Conservation (phyloP, 2,329 filamentous ascomycete species). For the Pseudocercospora musae region DNA sequence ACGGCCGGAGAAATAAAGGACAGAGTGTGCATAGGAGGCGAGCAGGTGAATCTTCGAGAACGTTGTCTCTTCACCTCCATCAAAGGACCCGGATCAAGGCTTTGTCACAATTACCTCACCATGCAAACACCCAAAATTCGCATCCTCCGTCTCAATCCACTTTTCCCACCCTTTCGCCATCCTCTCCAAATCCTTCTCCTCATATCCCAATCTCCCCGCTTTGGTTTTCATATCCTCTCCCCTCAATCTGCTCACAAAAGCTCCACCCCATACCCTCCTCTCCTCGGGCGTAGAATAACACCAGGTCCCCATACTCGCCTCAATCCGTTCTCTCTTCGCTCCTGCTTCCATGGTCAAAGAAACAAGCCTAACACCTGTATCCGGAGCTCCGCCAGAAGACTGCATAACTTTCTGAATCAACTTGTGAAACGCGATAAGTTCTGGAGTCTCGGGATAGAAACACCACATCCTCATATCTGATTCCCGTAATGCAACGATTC, state of each 20-base stretch:
- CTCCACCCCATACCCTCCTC: constrained; percentile 40
- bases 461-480: constrained; percentile 37
- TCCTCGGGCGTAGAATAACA: constrained; percentile 40
- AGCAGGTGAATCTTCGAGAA: too few species aligned
- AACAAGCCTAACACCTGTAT: constrained; percentile 31
- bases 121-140: constrained; percentile 42
- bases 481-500: constrained; percentile 52
- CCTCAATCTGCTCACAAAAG: constrained; percentile 23
- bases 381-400: constrained; percentile 25
- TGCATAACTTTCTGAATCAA: constrained; percentile 36
- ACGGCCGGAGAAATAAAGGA: too few species aligned
- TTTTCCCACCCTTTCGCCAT: constrained; percentile 41
- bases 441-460: constrained; percentile 36
- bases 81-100: constrained; percentile 4
- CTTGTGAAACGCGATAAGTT: constrained; percentile 37
- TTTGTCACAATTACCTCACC: constrained; percentile 39
- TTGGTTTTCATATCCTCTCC: constrained; percentile 33
- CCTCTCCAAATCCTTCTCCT: constrained; percentile 39
- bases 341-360: constrained; percentile 40
- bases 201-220: constrained; percentile 33
- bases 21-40: too few species aligned
- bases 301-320: constrained; percentile 42
- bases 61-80: too few species aligned
- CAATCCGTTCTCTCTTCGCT: constrained; percentile 38
- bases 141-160: constrained; percentile 43